Evolutionary conservation across 1,284 basidiomycete genomes (phyloP).

Genomic region (Neonothopanus nambi): DNA sequence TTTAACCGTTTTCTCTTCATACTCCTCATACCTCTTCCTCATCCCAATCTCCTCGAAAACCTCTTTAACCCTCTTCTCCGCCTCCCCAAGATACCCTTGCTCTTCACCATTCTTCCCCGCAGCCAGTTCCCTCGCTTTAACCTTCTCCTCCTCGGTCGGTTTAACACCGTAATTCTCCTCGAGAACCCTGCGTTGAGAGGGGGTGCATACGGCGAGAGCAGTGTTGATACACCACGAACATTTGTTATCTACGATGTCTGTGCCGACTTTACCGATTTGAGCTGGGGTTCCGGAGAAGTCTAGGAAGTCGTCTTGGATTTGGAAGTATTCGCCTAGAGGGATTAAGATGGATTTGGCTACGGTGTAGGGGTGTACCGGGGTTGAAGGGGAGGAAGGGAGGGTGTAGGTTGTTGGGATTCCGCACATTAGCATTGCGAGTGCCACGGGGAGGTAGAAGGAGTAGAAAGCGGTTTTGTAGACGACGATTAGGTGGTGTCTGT

Average conservation of each 20-base stretch:
- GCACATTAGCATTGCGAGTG: constrained; percentile 85
- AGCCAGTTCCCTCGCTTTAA: background rate
- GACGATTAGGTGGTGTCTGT: constrained; percentile 90
- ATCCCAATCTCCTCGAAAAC: constrained; percentile 78
- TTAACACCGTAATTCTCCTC: constrained; percentile 91
- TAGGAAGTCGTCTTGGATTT: constrained; percentile 97
- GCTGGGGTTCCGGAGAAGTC: constrained; percentile 92
- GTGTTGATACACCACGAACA: constrained; percentile 97
- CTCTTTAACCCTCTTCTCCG: constrained; percentile 71
- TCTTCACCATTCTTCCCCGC: constrained; percentile 8
- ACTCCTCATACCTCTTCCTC: constrained; percentile 67
- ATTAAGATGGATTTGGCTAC: constrained; percentile 84
- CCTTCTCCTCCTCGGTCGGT: constrained; percentile 43
- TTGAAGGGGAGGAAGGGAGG: constrained; percentile 22
- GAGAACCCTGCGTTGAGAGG: constrained; percentile 57
- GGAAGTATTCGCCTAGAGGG: constrained; percentile 97
- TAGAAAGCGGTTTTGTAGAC: constrained; percentile 99
- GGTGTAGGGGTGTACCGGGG: constrained; percentile 63
- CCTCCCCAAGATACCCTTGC: constrained; percentile 22
- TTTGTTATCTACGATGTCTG: constrained; percentile 99
- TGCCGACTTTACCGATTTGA: constrained; percentile 95
- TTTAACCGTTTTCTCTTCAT: constrained; percentile 78
- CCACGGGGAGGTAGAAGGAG: constrained; percentile 98
- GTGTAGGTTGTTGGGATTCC: constrained; percentile 63
- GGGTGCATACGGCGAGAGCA: constrained; percentile 65